phyloP scores from a whole-genome alignment of 2,329 filamentous ascomycete species.

The Neonectria punicea region DNA sequence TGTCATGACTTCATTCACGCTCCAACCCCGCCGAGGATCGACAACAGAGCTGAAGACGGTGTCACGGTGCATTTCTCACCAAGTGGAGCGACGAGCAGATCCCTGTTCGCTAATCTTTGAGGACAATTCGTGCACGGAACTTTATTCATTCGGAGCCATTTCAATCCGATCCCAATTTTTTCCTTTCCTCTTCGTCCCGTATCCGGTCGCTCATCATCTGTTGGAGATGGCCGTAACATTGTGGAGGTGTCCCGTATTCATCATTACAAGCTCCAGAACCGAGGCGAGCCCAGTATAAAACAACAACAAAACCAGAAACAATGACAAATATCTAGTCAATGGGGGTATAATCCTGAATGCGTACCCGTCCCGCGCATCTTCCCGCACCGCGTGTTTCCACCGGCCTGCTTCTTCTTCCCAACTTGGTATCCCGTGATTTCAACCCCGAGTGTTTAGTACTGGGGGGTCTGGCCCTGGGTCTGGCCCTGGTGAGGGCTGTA shows the following conservation, averaged over 20 bases:
- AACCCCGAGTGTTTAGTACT: constrained; percentile 29
- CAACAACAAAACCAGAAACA: constrained; percentile 16
- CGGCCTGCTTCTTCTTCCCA: constrained; percentile 12
- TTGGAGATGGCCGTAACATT: not conserved
- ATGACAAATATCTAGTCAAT: constrained; percentile 33
- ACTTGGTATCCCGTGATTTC: not conserved
- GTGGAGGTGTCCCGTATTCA: not conserved
- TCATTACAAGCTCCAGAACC: not conserved
- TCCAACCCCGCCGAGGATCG: not conserved
- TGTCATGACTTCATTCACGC: not conserved
- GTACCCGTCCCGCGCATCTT: constrained; percentile 25
- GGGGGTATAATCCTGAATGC: constrained; percentile 39
- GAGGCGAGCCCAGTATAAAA: not conserved
- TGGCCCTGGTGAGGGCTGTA: constrained; percentile 41
- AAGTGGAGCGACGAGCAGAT: constrained; percentile 4
- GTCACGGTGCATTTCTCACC: not conserved
- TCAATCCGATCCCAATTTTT: not conserved
- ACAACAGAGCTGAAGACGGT: not conserved
- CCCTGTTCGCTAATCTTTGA: not conserved
- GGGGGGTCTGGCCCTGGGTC: constrained; percentile 18
- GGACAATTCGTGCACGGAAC: not conserved
- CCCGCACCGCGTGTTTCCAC: not conserved
- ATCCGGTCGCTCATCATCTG: not conserved
- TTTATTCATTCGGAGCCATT: constrained; percentile 6
- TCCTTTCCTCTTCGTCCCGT: not conserved